These are phyloP conservation scores for Citrus unshiu DNA, from an alignment of 345 rosid genomes.

Conservation along the genomic window DNA sequence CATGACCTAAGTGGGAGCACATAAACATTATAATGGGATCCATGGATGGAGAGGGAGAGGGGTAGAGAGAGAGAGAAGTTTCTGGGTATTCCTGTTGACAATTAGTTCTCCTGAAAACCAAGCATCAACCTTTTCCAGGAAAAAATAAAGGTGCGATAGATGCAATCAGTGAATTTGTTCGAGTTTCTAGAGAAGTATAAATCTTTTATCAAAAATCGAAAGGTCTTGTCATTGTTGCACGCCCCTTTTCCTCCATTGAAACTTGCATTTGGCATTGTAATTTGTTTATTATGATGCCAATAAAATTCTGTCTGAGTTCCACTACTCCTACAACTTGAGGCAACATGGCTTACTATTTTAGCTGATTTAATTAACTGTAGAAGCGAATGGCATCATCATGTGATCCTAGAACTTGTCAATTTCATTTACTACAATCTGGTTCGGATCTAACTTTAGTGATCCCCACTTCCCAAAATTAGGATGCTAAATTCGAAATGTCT, in stretches of 20 bases:
- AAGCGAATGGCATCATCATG: conserved; percentile 41
- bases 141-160: conserved; percentile 15
- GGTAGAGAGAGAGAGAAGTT: not conserved
- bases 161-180: conserved; percentile 54
- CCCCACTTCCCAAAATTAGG: conserved; percentile 43
- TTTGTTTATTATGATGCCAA: conserved; percentile 21
- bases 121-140: conserved; percentile 29
- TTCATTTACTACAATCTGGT: conserved; percentile 29
- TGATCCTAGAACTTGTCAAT: conserved; percentile 43
- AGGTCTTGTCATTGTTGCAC: conserved; percentile 46
- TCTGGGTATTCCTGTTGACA: conserved; percentile 11
- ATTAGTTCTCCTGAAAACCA: conserved; percentile 14
- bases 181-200: conserved; percentile 43
- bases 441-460: conserved; percentile 21
- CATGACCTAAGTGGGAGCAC: not conserved
- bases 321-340: conserved; percentile 36
- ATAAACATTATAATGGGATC: no score
- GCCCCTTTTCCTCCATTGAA: conserved; percentile 36
- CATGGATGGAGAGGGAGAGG: no score
- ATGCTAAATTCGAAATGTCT: conserved; percentile 35
- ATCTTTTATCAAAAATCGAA: conserved; percentile 34
- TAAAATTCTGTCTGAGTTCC: conserved; percentile 38
- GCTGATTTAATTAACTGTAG: conserved; percentile 14
- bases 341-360: conserved; percentile 2
- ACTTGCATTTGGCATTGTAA: conserved; percentile 31